Conservation (phyloP, 2,329 filamentous ascomycete species). For the Torrubiellomyces zombiae region DNA sequence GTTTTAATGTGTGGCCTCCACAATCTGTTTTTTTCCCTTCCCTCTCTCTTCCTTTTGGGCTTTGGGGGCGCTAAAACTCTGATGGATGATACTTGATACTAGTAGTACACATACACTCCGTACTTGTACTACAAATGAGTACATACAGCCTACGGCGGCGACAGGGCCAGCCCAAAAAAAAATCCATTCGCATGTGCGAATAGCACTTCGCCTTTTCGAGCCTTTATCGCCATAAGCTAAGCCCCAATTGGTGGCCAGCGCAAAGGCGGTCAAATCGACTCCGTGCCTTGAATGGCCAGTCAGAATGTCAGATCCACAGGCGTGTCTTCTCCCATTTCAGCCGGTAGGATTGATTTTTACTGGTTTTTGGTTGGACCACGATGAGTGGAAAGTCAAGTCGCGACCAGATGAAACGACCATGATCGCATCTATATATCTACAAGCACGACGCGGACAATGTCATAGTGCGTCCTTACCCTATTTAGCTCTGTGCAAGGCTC, state of each 20-base stretch:
- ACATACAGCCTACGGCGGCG: too few species aligned
- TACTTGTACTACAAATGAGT: too few species aligned
- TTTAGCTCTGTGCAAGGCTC: too few species aligned
- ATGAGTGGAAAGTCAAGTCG: too few species aligned
- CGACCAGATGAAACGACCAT: too few species aligned
- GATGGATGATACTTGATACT: conserved; percentile 2
- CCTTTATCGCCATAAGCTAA: conserved; percentile 9
- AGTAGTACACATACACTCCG: too few species aligned
- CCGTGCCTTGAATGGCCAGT: conserved; percentile 1
- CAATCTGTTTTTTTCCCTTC: conserved; percentile 7
- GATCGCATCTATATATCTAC: too few species aligned
- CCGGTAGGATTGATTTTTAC: too few species aligned
- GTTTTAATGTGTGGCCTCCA: conserved; percentile 7
- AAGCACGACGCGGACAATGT: too few species aligned
- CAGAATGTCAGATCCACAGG: conserved; percentile 3
- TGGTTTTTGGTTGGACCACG: too few species aligned
- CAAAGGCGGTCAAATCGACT: conserved; percentile 8
- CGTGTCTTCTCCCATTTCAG: too few species aligned
- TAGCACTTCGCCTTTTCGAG: conserved; percentile 11
- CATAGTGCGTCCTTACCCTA: too few species aligned
- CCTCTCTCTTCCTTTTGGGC: conserved; percentile 1
- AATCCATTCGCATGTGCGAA: conserved; percentile 7
- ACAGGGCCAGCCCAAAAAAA: conserved; percentile 5
- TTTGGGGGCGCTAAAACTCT: conserved; percentile 4
- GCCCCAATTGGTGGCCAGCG: conserved; percentile 3